These are phyloP conservation scores for Teratosphaeria viscida DNA, from an alignment of 2,329 filamentous ascomycete species.

Conservation along the genomic window DNA sequence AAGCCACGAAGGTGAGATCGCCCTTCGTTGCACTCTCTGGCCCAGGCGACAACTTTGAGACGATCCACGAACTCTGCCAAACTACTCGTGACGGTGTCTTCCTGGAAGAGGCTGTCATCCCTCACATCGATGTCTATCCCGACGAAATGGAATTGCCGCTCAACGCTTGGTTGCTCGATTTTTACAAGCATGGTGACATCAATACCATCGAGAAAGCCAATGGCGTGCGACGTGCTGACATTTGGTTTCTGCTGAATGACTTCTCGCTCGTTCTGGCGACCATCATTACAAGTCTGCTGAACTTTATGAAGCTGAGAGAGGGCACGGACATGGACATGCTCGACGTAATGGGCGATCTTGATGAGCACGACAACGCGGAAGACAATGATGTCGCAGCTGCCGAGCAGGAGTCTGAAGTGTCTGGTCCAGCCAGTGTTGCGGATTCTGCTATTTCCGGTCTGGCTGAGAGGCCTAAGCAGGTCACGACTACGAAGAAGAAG, in stretches of 20 bases:
- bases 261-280: conserved; percentile 57
- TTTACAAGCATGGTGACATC: conserved; percentile 63
- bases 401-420: conserved; percentile 16
- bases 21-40: conserved; percentile 64
- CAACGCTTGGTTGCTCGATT: conserved; percentile 64
- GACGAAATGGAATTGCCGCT: conserved; percentile 44
- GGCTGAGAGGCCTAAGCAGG: conserved; percentile 15
- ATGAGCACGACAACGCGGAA: conserved; percentile 38
- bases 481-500: conserved; percentile 23
- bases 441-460: conserved; percentile 20
- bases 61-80: conserved; percentile 56
- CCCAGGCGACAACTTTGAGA: conserved; percentile 51
- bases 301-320: conserved; percentile 43
- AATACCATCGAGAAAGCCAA: conserved; percentile 53
- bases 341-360: conserved; percentile 42
- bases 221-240: conserved; percentile 52
- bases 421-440: conserved; percentile 13
- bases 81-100: conserved; percentile 59
- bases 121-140: conserved; percentile 53
- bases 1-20: conserved; percentile 46
- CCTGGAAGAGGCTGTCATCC: conserved; percentile 63
- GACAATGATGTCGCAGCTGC: conserved; percentile 30
- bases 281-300: conserved; percentile 55
- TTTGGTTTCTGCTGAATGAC: conserved; percentile 63
- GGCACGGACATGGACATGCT: conserved; percentile 40